These are phyloP conservation scores for Arxiozyma bovina DNA, from an alignment of 1,139 yeast species.

Conservation along the genomic window DNA sequence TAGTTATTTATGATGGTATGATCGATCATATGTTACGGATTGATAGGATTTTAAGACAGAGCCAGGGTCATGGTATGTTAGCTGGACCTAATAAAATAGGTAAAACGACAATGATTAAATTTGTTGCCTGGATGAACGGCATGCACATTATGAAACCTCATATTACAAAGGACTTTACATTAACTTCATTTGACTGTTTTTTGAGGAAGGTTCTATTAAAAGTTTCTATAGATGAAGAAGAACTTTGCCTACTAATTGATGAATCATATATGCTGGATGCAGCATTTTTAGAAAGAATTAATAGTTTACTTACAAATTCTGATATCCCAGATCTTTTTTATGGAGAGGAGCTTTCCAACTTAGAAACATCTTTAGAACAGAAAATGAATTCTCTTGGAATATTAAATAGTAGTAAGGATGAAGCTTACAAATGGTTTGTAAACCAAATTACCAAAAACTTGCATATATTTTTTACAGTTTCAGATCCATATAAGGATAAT, in stretches of 20 bases:
- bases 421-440: slow-evolving; percentile 67
- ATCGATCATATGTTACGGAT: slow-evolving; percentile 69
- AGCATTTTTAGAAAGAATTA: slow-evolving; percentile 83
- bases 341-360: slow-evolving; percentile 53
- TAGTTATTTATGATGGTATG: slow-evolving; percentile 62
- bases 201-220: slow-evolving; percentile 46
- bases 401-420: slow-evolving; percentile 61
- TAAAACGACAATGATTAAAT: slow-evolving; percentile 63
- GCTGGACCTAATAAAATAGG: slow-evolving; percentile 88
- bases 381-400: slow-evolving; percentile 55
- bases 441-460: slow-evolving; percentile 58
- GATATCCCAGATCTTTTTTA: slow-evolving; percentile 87
- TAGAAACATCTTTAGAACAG: slow-evolving; percentile 52
- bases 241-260: slow-evolving; percentile 65
- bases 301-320: slow-evolving; percentile 81
- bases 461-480: slow-evolving; percentile 76
- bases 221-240: slow-evolving; percentile 50
- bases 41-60: slow-evolving; percentile 74
- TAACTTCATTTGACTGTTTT: slow-evolving; percentile 59
- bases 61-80: slow-evolving; percentile 83
- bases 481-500: slow-evolving; percentile 33
- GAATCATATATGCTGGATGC: slow-evolving; percentile 73
- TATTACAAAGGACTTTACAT: slow-evolving; percentile 46
- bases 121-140: slow-evolving; percentile 92
- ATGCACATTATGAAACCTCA: slow-evolving; percentile 50